phyloP scores from a whole-genome alignment of 1,284 basidiomycete species.

The Paramarasmius palmivorus region DNA sequence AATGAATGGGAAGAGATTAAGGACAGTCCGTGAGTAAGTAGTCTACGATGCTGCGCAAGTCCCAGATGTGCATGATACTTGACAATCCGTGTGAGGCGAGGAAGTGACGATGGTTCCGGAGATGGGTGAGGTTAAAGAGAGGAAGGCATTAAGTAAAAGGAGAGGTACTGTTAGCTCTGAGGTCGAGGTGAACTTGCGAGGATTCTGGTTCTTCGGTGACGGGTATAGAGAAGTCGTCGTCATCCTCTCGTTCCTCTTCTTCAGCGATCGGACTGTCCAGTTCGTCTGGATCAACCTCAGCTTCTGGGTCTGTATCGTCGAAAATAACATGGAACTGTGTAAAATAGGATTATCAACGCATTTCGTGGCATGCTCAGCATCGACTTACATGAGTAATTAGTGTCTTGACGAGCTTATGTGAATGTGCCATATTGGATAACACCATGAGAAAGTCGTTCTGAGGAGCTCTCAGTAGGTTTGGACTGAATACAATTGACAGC shows the following conservation, averaged over 20 bases:
- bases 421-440: conserved; percentile 76
- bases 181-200: conserved; percentile 2
- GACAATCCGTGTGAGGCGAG: neutral
- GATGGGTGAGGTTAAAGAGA: neutral
- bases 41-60: neutral
- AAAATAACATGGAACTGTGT: conserved; percentile 50
- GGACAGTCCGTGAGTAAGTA: neutral
- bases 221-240: conserved; percentile 9
- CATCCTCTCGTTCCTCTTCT: conserved; percentile 33
- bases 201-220: conserved; percentile 7
- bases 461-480: conserved; percentile 70
- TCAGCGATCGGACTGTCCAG: conserved; percentile 43
- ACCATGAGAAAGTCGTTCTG: conserved; percentile 74
- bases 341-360: conserved; percentile 1
- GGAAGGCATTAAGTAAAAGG: neutral
- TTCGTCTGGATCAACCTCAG: conserved; percentile 42
- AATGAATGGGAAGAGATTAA: neutral
- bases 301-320: conserved; percentile 46
- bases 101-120: neutral
- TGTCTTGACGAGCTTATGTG: conserved; percentile 74
- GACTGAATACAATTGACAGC: conserved; percentile 81
- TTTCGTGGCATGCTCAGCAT: neutral
- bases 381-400: conserved; percentile 72
- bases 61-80: neutral
- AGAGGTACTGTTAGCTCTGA: neutral